These are phyloP conservation scores for Mortierella sp. DNA, from an alignment of 371 early-diverging fungal species.

Conservation along the genomic window DNA sequence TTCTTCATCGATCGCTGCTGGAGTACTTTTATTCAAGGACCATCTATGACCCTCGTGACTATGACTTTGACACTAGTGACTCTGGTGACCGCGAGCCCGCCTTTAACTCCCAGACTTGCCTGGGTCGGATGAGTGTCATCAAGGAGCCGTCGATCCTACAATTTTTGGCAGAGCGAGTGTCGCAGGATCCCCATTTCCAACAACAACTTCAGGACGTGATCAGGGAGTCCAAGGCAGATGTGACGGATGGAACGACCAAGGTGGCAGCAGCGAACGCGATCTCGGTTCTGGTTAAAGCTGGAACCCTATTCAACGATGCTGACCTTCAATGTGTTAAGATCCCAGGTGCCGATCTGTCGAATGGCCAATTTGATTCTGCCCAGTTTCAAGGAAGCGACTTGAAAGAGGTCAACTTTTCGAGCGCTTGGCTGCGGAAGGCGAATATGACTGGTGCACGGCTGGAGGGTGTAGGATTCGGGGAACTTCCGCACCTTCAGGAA, in stretches of 20 bases:
- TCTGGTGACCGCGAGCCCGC: not conserved
- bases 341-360: slow-evolving; percentile 5
- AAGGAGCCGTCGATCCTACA: slow-evolving; percentile 16
- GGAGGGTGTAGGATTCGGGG: not conserved
- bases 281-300: not conserved
- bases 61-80: no score
- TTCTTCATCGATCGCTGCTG: not conserved
- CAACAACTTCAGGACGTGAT: not conserved
- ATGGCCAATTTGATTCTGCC: not conserved
- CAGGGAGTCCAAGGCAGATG: not conserved
- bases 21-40: not conserved
- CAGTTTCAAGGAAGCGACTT: not conserved
- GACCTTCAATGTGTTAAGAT: not conserved
- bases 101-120: not conserved
- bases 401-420: not conserved
- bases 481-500: not conserved
- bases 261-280: slow-evolving; percentile 10
- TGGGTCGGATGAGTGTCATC: not conserved
- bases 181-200: not conserved
- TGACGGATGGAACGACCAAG: not conserved
- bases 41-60: not conserved
- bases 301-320: not conserved
- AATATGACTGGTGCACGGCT: not conserved
- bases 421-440: not conserved
- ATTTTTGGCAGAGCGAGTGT: slow-evolving; percentile 13